Percentiles rank a stretch among this genome's conserved stretches.
phyloP scores from a whole-genome alignment of 1,284 basidiomycete species.

The Apiotrichum siamense region DNA sequence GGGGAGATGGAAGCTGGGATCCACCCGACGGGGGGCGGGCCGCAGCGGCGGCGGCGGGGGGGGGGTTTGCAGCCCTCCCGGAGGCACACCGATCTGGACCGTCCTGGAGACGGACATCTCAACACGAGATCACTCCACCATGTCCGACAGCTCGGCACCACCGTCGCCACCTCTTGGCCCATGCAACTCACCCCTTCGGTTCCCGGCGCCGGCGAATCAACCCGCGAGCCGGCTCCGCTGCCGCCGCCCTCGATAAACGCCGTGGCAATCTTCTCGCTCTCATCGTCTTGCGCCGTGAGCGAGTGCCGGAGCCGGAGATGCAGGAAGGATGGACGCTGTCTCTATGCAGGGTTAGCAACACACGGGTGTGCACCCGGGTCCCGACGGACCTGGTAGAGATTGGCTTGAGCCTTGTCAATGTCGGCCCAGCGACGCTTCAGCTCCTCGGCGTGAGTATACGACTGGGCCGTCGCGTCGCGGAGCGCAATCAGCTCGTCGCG shows the following conservation, averaged over 20 bases:
- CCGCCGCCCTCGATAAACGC: conserved; percentile 63
- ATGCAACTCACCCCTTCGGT: conserved; percentile 10
- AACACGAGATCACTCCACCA: no score
- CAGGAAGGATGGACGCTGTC: conserved; percentile 75
- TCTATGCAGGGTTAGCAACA: conserved; percentile 50
- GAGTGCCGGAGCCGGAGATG: conserved; percentile 77
- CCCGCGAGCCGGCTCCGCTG: conserved; percentile 27
- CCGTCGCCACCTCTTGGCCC: no score
- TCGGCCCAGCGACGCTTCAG: conserved; percentile 76
- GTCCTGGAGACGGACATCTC: no score
- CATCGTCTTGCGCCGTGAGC: conserved; percentile 78
- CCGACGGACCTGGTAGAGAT: conserved; percentile 69
- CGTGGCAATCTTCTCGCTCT: conserved; percentile 72
- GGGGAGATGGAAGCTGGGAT: no score
- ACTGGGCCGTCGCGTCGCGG: conserved; percentile 69
- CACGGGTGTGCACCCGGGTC: not conserved
- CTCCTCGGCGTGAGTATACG: conserved; percentile 73
- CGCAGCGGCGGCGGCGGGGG: no score
- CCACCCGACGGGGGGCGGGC: no score
- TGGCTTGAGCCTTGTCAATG: conserved; percentile 74
- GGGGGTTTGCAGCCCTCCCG: no score
- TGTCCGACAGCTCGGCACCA: no score
- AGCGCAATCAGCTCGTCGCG: conserved; percentile 67
- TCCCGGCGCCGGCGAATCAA: conserved; percentile 44
- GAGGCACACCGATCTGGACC: no score